Conservation (phyloP, 2,329 filamentous ascomycete genomes). For the Paecilomyces niveus region DNA sequence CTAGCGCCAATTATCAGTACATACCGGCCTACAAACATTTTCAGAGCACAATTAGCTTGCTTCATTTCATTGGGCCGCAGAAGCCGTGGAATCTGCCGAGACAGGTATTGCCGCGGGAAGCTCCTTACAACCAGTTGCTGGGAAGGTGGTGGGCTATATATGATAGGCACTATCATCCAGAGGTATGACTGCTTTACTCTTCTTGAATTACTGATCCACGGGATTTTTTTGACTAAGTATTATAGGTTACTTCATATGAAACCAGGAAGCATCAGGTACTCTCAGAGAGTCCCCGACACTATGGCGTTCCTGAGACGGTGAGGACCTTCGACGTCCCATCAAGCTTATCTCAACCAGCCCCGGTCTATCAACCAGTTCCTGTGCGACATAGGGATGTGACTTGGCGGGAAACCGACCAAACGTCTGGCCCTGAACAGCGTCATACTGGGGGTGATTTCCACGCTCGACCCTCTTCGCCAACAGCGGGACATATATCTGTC, state of each 20-base stretch:
- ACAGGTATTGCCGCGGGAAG: constrained; percentile 26
- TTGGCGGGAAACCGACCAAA: neutral
- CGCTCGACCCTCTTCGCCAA: neutral
- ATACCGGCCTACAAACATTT: constrained; percentile 91
- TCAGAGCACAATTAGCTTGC: constrained; percentile 78
- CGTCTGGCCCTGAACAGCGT: neutral
- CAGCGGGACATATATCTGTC: neutral
- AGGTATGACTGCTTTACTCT: constrained; percentile 12
- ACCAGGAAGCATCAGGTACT: neutral
- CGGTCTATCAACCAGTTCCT: neutral
- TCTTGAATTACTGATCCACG: neutral
- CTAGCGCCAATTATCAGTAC: constrained; percentile 95
- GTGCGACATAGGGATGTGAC: neutral
- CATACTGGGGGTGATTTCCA: neutral
- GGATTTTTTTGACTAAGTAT: neutral
- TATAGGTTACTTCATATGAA: neutral
- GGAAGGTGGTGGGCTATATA: constrained; percentile 92
- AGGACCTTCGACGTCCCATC: neutral
- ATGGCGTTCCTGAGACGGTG: neutral
- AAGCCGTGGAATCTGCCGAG: constrained; percentile 77
- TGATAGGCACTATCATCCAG: constrained; percentile 68
- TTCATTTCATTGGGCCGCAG: constrained; percentile 86
- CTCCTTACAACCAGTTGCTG: constrained; percentile 69
- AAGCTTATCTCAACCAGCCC: neutral
- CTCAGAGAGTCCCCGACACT: neutral